Evolutionary conservation across 2,329 filamentous ascomycete genomes (phyloP).

Genomic region (Ophiocordyceps polyrhachis-furcata): DNA sequence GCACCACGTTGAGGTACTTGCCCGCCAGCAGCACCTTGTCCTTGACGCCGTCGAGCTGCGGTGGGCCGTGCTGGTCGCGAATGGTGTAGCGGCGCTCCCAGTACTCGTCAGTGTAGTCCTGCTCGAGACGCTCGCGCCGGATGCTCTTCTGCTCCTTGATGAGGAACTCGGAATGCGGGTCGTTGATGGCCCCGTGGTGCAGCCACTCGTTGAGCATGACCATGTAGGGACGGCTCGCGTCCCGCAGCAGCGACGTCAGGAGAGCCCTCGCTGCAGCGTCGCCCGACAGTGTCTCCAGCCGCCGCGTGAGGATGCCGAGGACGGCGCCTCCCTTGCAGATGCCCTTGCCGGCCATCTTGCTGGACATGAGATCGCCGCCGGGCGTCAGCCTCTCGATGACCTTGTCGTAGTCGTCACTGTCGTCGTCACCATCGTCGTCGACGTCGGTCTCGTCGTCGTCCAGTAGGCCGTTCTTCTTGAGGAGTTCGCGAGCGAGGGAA

Average conservation of each 20-base stretch:
- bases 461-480: slow-evolving; percentile 73
- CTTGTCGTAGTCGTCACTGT: slow-evolving; percentile 67
- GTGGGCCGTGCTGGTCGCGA: slow-evolving; percentile 75
- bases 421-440: slow-evolving; percentile 51
- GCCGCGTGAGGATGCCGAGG: slow-evolving; percentile 68
- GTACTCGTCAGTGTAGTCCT: slow-evolving; percentile 97
- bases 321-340: slow-evolving; percentile 94
- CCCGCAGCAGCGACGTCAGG: slow-evolving; percentile 63
- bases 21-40: slow-evolving; percentile 90
- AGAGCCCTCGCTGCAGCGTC: slow-evolving; percentile 74
- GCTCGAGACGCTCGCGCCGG: slow-evolving; percentile 70
- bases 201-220: slow-evolving; percentile 97
- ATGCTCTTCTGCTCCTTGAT: slow-evolving; percentile 96
- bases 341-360: slow-evolving; percentile 68
- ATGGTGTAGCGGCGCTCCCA: slow-evolving; percentile 98
- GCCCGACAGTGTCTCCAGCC: slow-evolving; percentile 77
- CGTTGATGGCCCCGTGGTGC: slow-evolving; percentile 85
- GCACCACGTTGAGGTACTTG: slow-evolving; percentile 94
- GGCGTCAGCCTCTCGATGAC: slow-evolving; percentile 81
- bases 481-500: slow-evolving; percentile 65
- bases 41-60: slow-evolving; percentile 76
- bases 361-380: slow-evolving; percentile 62
- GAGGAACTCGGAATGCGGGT: slow-evolving; percentile 84
- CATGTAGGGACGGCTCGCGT: slow-evolving; percentile 92
- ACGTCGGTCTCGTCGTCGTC: slow-evolving; percentile 57